Percentiles rank a stretch among this genome's conserved stretches.
Conservation (phyloP, 2,329 filamentous ascomycete genomes). For the Biscogniauxia marginata region DNA sequence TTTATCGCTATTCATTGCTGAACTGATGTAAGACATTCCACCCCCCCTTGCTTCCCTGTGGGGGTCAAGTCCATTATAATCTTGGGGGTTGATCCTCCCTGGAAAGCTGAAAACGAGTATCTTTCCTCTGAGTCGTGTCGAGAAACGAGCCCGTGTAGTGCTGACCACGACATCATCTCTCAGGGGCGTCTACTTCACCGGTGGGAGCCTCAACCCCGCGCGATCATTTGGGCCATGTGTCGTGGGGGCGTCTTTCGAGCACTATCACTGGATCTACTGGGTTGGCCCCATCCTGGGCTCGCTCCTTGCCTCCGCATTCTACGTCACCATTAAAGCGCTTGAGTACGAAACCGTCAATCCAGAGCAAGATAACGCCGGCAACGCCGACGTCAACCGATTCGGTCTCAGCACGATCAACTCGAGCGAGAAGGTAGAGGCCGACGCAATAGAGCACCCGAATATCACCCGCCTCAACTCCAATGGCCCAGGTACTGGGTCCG, state of each 20-base stretch:
- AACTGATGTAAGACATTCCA: slow-evolving; percentile 30
- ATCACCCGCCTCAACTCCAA: not conserved
- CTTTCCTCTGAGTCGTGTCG: not conserved
- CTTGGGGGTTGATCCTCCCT: not conserved
- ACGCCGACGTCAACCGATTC: not conserved
- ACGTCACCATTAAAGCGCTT: slow-evolving; percentile 22
- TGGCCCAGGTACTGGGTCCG: not conserved
- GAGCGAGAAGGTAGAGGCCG: not conserved
- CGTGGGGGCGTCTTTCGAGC: slow-evolving; percentile 23
- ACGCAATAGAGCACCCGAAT: not conserved
- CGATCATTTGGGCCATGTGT: slow-evolving; percentile 35
- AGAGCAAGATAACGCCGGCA: slow-evolving; percentile 7
- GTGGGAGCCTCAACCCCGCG: slow-evolving; percentile 35
- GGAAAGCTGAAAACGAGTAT: not conserved
- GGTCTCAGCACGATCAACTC: not conserved
- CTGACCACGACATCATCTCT: slow-evolving; percentile 1
- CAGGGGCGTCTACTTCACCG: slow-evolving; percentile 34
- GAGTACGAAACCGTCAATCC: slow-evolving; percentile 29
- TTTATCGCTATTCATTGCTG: slow-evolving; percentile 54
- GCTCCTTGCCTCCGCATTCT: slow-evolving; percentile 34
- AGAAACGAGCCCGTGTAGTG: too few relatives aligned
- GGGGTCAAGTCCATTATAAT: too few relatives aligned
- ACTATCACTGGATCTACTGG: slow-evolving; percentile 38
- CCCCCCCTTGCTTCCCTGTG: not conserved
- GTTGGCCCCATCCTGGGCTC: slow-evolving; percentile 39